Conservation (phyloP, 164 flowering plant genomes). For the Vitis rupestris region DNA sequence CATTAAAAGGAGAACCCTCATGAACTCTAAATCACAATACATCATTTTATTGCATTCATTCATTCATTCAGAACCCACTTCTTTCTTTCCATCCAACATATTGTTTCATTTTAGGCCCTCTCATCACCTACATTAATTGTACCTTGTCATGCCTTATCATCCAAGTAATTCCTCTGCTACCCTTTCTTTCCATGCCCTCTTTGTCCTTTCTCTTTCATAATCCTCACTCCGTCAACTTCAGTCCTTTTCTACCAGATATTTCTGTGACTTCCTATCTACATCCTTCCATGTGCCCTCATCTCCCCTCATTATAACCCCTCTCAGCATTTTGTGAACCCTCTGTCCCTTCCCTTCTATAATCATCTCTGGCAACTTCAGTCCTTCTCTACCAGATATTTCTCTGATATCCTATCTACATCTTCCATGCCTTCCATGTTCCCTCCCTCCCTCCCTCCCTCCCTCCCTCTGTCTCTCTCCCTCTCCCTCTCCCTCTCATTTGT, state of each 20-base stretch:
- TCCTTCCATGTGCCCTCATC: too few species aligned
- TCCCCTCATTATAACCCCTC: too few species aligned
- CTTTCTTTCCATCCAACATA: constrained; percentile 11
- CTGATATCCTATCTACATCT: constrained; percentile 39
- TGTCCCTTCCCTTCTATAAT: constrained; percentile 69
- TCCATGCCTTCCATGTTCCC: constrained; percentile 16
- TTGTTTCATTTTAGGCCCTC: constrained; percentile 14
- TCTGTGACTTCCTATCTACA: too few species aligned
- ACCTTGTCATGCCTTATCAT: constrained; percentile 40
- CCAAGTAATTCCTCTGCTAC: constrained; percentile 54
- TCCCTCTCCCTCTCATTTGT: constrained; percentile 7
- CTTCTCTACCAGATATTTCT: constrained; percentile 75
- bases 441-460: constrained; percentile 1
- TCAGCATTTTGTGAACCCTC: too few species aligned
- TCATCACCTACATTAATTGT: constrained; percentile 20
- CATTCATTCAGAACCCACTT: constrained; percentile 34
- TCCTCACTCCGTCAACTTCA: too few species aligned
- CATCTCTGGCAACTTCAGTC: constrained; percentile 84
- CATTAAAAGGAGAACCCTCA: constrained; percentile 18
- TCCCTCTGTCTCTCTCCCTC: constrained; percentile 5
- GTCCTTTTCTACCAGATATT: too few species aligned
- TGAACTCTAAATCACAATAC: constrained; percentile 17
- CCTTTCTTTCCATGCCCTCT: constrained; percentile 52
- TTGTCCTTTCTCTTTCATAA: constrained; percentile 14
- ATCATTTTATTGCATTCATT: constrained; percentile 34